Conservation (phyloP, 345 rosid species). For the Citrus reticulata region DNA sequence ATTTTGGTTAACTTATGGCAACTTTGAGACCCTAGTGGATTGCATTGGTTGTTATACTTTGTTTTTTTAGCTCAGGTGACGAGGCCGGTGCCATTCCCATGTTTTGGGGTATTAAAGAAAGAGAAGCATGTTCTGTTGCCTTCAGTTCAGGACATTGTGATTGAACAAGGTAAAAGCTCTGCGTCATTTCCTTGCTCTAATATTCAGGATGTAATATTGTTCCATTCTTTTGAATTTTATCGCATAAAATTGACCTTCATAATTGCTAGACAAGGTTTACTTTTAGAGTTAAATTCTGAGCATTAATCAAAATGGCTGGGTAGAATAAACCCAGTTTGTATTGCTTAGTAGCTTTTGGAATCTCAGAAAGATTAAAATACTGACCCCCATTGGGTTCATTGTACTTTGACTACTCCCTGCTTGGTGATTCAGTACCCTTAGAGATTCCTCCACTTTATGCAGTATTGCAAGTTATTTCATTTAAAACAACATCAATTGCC, state of each 20-base stretch:
- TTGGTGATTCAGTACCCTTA: not conserved
- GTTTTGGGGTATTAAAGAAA: conserved; percentile 60
- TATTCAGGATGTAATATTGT: not conserved
- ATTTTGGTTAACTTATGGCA: not conserved
- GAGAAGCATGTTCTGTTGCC: conserved; percentile 67
- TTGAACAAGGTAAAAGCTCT: conserved; percentile 55
- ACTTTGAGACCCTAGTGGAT: not conserved
- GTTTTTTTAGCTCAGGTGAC: conserved; percentile 36
- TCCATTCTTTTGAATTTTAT: not conserved
- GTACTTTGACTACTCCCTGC: not conserved
- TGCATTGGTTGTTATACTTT: not conserved
- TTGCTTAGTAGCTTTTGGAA: not conserved
- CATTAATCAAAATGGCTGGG: not conserved
- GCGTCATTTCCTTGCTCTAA: not conserved
- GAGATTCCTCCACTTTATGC: not conserved
- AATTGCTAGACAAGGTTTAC: not conserved
- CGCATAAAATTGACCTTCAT: not conserved
- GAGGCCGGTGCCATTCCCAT: conserved; percentile 59
- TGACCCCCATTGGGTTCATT: not conserved
- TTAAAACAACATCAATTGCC: not conserved
- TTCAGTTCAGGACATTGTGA: conserved; percentile 56
- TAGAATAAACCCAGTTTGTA: not conserved
- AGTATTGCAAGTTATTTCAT: not conserved
- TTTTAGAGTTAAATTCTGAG: not conserved
- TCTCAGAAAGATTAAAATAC: not conserved